Percentiles rank a stretch among this genome's conserved stretches.
Evolutionary conservation across 2,329 filamentous ascomycete species (phyloP).

Genomic region (Nannizziopsis barbatae): DNA sequence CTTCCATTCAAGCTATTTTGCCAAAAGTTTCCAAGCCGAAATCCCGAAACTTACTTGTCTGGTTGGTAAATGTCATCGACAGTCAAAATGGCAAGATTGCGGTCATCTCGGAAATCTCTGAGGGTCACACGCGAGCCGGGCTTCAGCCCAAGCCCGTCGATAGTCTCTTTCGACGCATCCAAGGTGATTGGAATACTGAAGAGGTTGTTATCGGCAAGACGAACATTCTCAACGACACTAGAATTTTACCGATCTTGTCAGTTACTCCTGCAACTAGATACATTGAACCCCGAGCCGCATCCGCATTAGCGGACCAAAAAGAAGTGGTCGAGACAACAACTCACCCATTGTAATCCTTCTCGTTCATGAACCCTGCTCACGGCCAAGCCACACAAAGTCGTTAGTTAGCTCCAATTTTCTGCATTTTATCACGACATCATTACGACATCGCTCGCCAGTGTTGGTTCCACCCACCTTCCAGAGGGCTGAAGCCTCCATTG

Average conservation of each 20-base stretch:
- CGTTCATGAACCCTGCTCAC: slow-evolving; percentile 75
- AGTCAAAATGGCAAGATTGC: slow-evolving; percentile 88
- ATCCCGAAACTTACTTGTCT: slow-evolving; percentile 63
- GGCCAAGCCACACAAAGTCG: slow-evolving; percentile 7
- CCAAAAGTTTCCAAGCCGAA: too few relatives aligned
- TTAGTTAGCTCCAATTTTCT: slow-evolving; percentile 19
- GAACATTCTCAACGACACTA: slow-evolving; percentile 78
- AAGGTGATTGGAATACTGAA: slow-evolving; percentile 97
- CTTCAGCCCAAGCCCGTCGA: slow-evolving; percentile 66
- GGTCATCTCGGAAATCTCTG: slow-evolving; percentile 90
- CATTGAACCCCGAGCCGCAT: not conserved
- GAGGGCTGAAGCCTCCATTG: slow-evolving; percentile 92
- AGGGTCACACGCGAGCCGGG: slow-evolving; percentile 72
- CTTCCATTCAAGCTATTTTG: too few relatives aligned
- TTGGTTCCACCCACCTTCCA: slow-evolving; percentile 61
- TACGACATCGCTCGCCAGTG: not conserved
- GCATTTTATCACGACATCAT: too few relatives aligned
- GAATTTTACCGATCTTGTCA: too few relatives aligned
- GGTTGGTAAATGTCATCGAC: slow-evolving; percentile 92
- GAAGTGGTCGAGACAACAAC: not conserved
- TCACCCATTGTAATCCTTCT: slow-evolving; percentile 92
- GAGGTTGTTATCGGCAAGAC: slow-evolving; percentile 76
- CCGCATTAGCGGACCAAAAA: not conserved
- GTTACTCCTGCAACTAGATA: too few relatives aligned
- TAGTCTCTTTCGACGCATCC: slow-evolving; percentile 64